Conservation (phyloP, 23 red algal genomes). For the Agarophyton chilense region DNA sequence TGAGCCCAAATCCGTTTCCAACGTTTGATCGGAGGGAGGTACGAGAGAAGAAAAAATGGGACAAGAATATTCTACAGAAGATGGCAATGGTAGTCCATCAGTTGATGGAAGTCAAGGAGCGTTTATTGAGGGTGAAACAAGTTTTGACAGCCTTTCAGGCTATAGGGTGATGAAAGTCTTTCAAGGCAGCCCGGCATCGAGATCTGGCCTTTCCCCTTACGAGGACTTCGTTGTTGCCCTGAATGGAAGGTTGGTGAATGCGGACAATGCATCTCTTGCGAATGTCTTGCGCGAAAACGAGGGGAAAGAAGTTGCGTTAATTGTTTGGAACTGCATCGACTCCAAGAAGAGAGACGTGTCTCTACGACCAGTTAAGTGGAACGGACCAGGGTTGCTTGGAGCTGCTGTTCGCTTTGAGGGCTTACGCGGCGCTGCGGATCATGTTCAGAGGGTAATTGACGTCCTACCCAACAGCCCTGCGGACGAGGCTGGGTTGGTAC, state of each 20-base stretch:
- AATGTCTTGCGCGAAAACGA: conserved; percentile 56
- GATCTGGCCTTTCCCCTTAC: conserved; percentile 73
- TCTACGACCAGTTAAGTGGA: conserved; percentile 56
- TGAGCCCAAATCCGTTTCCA: too few relatives aligned
- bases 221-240: conserved; percentile 90
- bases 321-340: conserved; percentile 81
- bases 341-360: conserved; percentile 37
- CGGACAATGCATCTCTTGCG: conserved; percentile 58
- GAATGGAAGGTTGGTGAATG: conserved; percentile 63
- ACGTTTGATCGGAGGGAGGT: neutral
- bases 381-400: conserved; percentile 71
- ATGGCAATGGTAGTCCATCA: neutral
- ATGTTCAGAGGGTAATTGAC: conserved; percentile 79
- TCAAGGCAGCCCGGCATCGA: conserved; percentile 61
- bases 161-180: conserved; percentile 83
- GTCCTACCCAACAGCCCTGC: conserved; percentile 77
- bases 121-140: neutral
- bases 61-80: conserved; percentile 21
- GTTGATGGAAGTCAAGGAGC: neutral
- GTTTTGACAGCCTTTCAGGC: conserved; percentile 33
- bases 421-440: conserved; percentile 51
- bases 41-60: conserved; percentile 5
- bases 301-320: conserved; percentile 56
- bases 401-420: conserved; percentile 79
- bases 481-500: conserved; percentile 75